These are phyloP conservation scores for Suillus bovinus DNA, from an alignment of 768 basidiomycete species.

Conservation along the genomic window DNA sequence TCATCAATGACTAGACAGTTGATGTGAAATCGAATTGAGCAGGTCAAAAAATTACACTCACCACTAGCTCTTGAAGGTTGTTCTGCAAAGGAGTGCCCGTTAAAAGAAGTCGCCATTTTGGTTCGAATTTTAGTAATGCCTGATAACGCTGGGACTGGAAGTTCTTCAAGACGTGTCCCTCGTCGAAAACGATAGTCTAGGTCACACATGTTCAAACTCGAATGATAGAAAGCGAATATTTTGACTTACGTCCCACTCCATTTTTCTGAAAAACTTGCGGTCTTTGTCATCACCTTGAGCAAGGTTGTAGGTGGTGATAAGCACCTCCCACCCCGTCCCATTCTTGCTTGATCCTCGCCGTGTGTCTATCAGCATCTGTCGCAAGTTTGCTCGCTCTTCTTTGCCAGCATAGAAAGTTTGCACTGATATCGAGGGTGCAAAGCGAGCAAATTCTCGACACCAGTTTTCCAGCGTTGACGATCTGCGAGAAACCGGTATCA, in stretches of 20 bases:
- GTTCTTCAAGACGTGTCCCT: constrained; percentile 97
- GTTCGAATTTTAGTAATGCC: constrained; percentile 79
- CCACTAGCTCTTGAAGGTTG: constrained; percentile 87
- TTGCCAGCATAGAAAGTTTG: constrained; percentile 95
- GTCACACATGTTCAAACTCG: background rate
- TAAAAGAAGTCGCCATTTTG: constrained; percentile 87
- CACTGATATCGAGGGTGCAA: constrained; percentile 82
- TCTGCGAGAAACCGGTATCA: constrained; percentile 38
- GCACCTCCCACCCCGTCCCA: constrained; percentile 81
- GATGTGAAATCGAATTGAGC: constrained; percentile 7
- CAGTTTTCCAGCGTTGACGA: constrained; percentile 98
- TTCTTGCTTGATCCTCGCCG: constrained; percentile 47
- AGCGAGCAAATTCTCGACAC: constrained; percentile 93
- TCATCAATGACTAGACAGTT: constrained; percentile 80
- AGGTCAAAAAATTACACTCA: constrained; percentile 38
- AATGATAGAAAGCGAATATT: background rate
- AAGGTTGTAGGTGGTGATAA: constrained; percentile 95
- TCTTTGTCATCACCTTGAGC: constrained; percentile 87
- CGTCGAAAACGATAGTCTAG: constrained; percentile 93
- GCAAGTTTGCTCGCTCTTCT: constrained; percentile 74
- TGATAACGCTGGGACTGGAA: constrained; percentile 97
- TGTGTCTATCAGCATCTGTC: constrained; percentile 69
- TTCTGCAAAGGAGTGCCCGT: constrained; percentile 97
- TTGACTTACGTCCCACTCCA: constrained; percentile 85
- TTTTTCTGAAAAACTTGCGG: constrained; percentile 88